Evolutionary conservation across 352 stramenopile genomes (phyloP).

Genomic region (Pythium plurisporium): DNA sequence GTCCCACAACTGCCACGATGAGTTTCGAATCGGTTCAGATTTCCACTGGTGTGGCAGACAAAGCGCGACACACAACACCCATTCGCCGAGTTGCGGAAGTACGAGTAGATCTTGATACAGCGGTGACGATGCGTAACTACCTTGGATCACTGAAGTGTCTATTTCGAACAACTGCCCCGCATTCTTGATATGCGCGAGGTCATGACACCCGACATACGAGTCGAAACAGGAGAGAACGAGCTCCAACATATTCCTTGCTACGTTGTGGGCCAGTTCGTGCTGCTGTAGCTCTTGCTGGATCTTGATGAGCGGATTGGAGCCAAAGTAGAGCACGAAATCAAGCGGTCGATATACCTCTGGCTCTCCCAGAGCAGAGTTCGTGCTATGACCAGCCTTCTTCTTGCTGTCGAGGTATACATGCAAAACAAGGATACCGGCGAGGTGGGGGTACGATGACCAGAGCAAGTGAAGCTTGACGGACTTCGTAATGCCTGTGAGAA

Average conservation of each 20-base stretch:
- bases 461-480: slow-evolving; percentile 63
- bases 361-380: background rate
- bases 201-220: slow-evolving; percentile 37
- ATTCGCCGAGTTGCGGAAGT: slow-evolving; percentile 29
- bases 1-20: slow-evolving; percentile 40
- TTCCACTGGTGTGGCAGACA: slow-evolving; percentile 34
- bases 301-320: slow-evolving; percentile 44
- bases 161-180: slow-evolving; percentile 42
- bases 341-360: slow-evolving; percentile 32
- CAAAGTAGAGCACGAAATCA: slow-evolving; percentile 61
- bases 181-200: slow-evolving; percentile 50
- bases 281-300: slow-evolving; percentile 56
- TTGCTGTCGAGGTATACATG: slow-evolving; percentile 28
- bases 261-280: slow-evolving; percentile 30
- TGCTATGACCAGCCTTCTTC: slow-evolving; percentile 4
- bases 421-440: slow-evolving; percentile 42
- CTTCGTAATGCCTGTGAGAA: slow-evolving; percentile 47
- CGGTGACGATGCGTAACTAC: slow-evolving; percentile 9
- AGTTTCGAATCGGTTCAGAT: slow-evolving; percentile 11
- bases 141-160: slow-evolving; percentile 20
- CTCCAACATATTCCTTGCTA: slow-evolving; percentile 26
- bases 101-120: slow-evolving; percentile 27
- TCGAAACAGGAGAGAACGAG: slow-evolving; percentile 58
- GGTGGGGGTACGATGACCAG: slow-evolving; percentile 42
- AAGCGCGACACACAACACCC: slow-evolving; percentile 53